phyloP scores from a whole-genome alignment of 2,329 filamentous ascomycete genomes.

The Pestalotiopsis sp. region DNA sequence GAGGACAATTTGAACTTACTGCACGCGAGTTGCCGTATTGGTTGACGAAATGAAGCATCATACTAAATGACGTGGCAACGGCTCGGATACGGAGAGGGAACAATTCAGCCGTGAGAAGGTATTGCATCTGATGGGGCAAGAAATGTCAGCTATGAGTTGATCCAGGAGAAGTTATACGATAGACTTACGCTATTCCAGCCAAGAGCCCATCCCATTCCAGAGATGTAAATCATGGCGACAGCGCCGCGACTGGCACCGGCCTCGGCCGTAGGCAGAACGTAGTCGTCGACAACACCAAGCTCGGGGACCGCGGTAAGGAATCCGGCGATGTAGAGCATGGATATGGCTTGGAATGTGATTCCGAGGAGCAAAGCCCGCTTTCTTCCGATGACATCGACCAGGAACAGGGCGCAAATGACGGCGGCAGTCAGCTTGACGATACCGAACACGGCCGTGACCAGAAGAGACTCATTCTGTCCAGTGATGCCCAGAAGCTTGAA shows the following conservation, averaged over 20 bases:
- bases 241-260: constrained; percentile 65
- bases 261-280: constrained; percentile 49
- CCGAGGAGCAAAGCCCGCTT: constrained; percentile 67
- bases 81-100: constrained; percentile 77
- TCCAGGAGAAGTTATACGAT: not conserved
- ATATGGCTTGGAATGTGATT: constrained; percentile 64
- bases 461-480: constrained; percentile 69
- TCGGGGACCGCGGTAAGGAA: constrained; percentile 67
- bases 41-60: constrained; percentile 80
- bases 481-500: constrained; percentile 73
- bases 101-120: constrained; percentile 76
- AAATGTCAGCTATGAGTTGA: not conserved
- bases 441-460: constrained; percentile 77
- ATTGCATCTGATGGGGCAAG: constrained; percentile 61
- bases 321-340: constrained; percentile 65
- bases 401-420: constrained; percentile 73
- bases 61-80: constrained; percentile 70
- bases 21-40: constrained; percentile 79
- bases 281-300: constrained; percentile 52
- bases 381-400: constrained; percentile 78
- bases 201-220: constrained; percentile 70
- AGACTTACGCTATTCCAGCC: constrained; percentile 56
- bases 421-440: constrained; percentile 72
- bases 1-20: constrained; percentile 26
- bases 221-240: constrained; percentile 74